Conservation (phyloP, 2,329 filamentous ascomycete species). For the Hypomyces perniciosus region DNA sequence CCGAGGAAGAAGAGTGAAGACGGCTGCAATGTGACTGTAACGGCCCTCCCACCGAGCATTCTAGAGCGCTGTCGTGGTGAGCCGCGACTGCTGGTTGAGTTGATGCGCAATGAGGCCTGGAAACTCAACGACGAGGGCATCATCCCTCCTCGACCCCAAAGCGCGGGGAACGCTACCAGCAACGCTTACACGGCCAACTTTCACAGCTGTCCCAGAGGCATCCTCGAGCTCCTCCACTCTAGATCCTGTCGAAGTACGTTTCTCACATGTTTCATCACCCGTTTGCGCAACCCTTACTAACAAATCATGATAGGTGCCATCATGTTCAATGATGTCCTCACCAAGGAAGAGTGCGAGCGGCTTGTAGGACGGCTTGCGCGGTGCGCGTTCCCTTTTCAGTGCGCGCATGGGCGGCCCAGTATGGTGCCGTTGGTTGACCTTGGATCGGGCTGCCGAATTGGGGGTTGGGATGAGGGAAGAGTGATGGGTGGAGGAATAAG, state of each 20-base stretch:
- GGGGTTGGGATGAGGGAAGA: conserved; percentile 21
- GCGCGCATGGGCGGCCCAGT: conserved; percentile 69
- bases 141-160: background rate
- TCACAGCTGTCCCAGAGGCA: conserved; percentile 63
- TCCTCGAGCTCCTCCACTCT: conserved; percentile 72
- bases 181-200: conserved; percentile 56
- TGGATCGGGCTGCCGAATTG: conserved; percentile 24
- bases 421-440: conserved; percentile 58
- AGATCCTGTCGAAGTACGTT: conserved; percentile 63
- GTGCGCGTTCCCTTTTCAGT: conserved; percentile 74
- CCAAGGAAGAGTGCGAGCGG: conserved; percentile 48
- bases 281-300: background rate
- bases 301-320: conserved; percentile 48
- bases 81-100: conserved; percentile 63
- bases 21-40: conserved; percentile 40
- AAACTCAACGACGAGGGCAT: conserved; percentile 45
- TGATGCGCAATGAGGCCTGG: conserved; percentile 73
- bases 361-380: conserved; percentile 52
- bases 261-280: too few species aligned
- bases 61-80: conserved; percentile 68
- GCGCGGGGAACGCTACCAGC: background rate
- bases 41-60: conserved; percentile 63
- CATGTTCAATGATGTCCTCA: conserved; percentile 76
- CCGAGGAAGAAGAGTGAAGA: background rate
- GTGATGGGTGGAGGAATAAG: background rate